Evolutionary conservation across 179 eudicot species (phyloP), one percentile per base, ranked within the genome.

Genomic region (Spergularia azorica): DNA sequence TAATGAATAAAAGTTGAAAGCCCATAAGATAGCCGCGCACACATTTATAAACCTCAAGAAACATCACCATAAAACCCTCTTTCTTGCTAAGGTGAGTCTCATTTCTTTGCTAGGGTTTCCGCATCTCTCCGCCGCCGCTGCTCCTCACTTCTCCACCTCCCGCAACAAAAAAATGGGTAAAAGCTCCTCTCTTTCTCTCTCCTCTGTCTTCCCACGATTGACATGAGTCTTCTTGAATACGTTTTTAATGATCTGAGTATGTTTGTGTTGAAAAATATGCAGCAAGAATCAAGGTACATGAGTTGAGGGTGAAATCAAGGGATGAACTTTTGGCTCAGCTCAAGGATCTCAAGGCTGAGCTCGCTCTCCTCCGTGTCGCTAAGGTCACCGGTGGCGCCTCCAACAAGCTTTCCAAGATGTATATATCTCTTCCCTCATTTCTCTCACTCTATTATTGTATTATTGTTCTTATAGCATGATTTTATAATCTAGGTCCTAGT

Each of bases 231-330:
- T 11, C n/a, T 73, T 63, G 48, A 54, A 54, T 13, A 0, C 50
- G 9, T 5, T 4, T 2, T 26, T 59, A 9, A 8, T 55, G 59
- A 38, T 66, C 41, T 54, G n/a, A 51, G 17, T 20, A 32, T 15
- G 2, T 5, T 10, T 60, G 16, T 9, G 50, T 6, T 56, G 54
- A 58, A 56, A 36, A 50, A 74, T 50, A 38, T 50, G 63, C 72
- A 87, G 90, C 90, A n/a, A 81, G 90, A 61, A 87, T 85, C 66
- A 87, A 87, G 73, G 88, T 83, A 3, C 88, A 87, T 67, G 90
- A 87, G 56, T 48, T 86, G 52, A 75, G 86, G 77, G 70, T 60
- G 60, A 85, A 82, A 73, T 10, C 85, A 4, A 85, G 71, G 81
- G 62, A 12, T 0, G 88, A 86, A 1, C 63, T 87, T 38, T 39